phyloP scores from a whole-genome alignment of 73 alveolate genomes.

The Paraurostyla sp. region DNA sequence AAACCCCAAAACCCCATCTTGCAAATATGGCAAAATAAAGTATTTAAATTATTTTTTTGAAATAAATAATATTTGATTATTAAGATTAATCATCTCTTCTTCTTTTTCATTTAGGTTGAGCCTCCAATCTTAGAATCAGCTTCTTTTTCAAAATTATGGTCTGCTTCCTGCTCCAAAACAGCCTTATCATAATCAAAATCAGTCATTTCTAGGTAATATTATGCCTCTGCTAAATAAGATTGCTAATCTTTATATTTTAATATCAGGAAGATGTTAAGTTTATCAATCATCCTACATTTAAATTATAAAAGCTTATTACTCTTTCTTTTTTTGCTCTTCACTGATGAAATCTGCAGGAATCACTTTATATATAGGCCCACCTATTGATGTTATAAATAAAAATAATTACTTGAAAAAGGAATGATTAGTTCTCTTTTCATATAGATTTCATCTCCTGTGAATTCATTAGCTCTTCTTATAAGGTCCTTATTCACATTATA shows the following conservation, averaged over 20 bases:
- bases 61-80: neutral
- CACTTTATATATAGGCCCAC: constrained; percentile 2
- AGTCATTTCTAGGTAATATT: constrained; percentile 65
- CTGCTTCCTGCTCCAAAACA: constrained; percentile 63
- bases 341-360: neutral
- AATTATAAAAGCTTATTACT: neutral
- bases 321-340: constrained; percentile 29
- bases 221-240: constrained; percentile 55
- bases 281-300: neutral
- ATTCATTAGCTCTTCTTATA: constrained; percentile 72
- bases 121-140: neutral
- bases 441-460: constrained; percentile 77
- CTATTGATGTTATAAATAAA: neutral
- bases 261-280: neutral
- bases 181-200: constrained; percentile 64
- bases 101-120: neutral
- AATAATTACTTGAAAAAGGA: constrained; percentile 49
- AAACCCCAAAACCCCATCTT: too few relatives aligned
- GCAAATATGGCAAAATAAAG: neutral
- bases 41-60: neutral
- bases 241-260: constrained; percentile 17
- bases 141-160: constrained; percentile 68
- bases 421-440: constrained; percentile 58
- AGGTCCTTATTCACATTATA: constrained; percentile 63
- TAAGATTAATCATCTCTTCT: neutral